phyloP scores from a whole-genome alignment of 1,284 basidiomycete species.

The Lentinula novae-zelandiae region DNA sequence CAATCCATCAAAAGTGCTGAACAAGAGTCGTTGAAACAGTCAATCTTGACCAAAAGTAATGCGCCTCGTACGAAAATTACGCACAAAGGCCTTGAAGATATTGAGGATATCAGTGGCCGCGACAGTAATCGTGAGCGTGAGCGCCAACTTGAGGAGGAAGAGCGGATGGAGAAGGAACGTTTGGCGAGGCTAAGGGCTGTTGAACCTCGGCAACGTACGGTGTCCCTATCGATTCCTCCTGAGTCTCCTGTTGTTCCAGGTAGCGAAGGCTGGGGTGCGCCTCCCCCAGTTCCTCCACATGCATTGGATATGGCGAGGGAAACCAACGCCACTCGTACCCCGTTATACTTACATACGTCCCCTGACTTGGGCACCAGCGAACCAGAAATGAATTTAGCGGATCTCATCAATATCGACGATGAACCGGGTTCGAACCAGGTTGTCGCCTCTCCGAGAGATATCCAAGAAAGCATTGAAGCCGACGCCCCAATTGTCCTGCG shows the following conservation, averaged over 20 bases:
- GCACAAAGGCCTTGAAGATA: conserved; percentile 85
- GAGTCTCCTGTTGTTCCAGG: conserved; percentile 54
- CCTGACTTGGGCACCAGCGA: conserved; percentile 42
- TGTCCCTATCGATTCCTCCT: conserved; percentile 55
- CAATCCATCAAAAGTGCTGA: conserved; percentile 76
- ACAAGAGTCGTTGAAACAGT: conserved; percentile 76
- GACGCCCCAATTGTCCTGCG: not conserved
- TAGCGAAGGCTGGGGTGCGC: conserved; percentile 51
- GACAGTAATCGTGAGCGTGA: conserved; percentile 48
- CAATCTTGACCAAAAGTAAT: conserved; percentile 69
- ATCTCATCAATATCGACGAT: conserved; percentile 77
- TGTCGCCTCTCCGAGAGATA: conserved; percentile 12
- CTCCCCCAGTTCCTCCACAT: conserved; percentile 50
- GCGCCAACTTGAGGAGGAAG: conserved; percentile 57
- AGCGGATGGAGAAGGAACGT: conserved; percentile 60
- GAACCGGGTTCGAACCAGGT: conserved; percentile 33
- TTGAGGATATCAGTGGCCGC: conserved; percentile 71
- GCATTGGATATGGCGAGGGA: conserved; percentile 22
- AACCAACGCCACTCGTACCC: conserved; percentile 25
- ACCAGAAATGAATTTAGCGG: conserved; percentile 67
- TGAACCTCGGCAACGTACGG: conserved; percentile 39
- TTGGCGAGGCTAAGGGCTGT: conserved; percentile 49
- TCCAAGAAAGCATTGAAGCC: conserved; percentile 5
- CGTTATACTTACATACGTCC: conserved; percentile 37
- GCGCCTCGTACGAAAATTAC: conserved; percentile 83